Percentiles rank a stretch among this genome's conserved stretches.
phyloP scores from a whole-genome alignment of 768 basidiomycete species.

The Macrolepiota dolichaula region DNA sequence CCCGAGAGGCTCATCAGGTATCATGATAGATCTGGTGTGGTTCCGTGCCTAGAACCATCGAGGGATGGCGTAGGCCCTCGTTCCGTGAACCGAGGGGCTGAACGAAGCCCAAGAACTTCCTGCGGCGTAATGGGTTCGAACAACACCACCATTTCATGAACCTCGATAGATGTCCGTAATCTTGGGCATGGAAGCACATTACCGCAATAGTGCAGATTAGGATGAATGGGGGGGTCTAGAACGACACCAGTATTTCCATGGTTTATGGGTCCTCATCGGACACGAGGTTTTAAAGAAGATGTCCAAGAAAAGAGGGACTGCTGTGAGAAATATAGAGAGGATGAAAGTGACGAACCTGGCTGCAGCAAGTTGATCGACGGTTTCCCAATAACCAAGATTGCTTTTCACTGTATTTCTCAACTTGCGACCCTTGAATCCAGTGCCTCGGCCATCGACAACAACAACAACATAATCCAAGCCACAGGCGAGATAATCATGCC shows the following conservation, averaged over 20 bases:
- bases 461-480: constrained; percentile 83
- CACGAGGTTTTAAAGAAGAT: no score
- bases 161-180: not conserved
- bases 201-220: no score
- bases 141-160: not conserved
- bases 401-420: constrained; percentile 86
- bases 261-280: not conserved
- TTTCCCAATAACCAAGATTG: constrained; percentile 88
- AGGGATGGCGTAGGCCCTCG: not conserved
- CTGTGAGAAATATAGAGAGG: not conserved
- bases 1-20: not conserved
- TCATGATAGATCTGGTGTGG: not conserved
- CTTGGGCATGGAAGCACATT: not conserved
- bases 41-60: not conserved
- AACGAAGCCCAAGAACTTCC: not conserved
- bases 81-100: not conserved
- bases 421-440: constrained; percentile 83
- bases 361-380: constrained; percentile 83
- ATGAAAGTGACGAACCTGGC: constrained; percentile 56
- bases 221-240: no score
- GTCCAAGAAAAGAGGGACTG: not conserved
- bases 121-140: not conserved
- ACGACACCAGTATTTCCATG: no score
- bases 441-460: constrained; percentile 89
- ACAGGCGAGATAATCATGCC: constrained; percentile 85